Base-by-base conservation (phyloP, 768 basidiomycete species). In the Boletellus emodensis region DNA sequence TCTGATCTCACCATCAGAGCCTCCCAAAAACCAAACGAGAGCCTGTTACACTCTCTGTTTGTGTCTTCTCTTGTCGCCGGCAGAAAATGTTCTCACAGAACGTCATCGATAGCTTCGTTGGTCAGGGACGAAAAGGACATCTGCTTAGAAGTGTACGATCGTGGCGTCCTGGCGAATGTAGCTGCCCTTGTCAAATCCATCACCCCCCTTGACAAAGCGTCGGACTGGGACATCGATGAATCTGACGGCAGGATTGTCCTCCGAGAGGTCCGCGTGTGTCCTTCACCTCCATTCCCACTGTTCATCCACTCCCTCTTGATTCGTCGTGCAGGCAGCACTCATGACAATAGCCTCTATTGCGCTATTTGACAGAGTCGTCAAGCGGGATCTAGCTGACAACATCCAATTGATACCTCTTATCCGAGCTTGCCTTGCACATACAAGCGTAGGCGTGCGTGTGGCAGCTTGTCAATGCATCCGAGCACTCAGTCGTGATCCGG, bases 391-490 rank as follows among this genome's bases (percentile, higher is more conserved):
- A 20, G 80, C 86, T 3, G 84, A 86, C 57, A 73, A 72, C 11
- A 73, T 79, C 11, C 72, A 71, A 3, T 68, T 91, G 41, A 59
- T 87, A 22, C 77, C 79, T 5, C 66, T 76, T 22, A 65, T 91
- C 30, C 74, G 80, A 49, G 60, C 65, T 2, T 78, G 79, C 12
- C 75, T 94, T 8, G 55, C 73, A 0, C 84, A 90, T 47, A 76
- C 73, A 0, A 79, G 85, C 49, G 73, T 83, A 14, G 90, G 88
- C 1, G 85, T 94, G 3, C 81, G 93, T 6, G 90, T 88, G 40
- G 90, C 90, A 0, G 88, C 90, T 0, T 93, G 90, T 60, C 94
- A 95, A 58, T 87, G 87, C 56, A 77, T 91, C 1, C 75, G 94
- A 14, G 87, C 88, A 0, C 73, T 98, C 35, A 83, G 83, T 36